Conservation (phyloP, 176 grass and related monocot species). For the Triticum aestivum region IWGSC_CS_RefSeq_v2.1 NC_057808.1:10029593-10030092, state of each 20-base stretch:
- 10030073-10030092: slow-evolving; percentile 86
- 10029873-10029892: neutral
- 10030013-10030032: neutral
- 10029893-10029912: neutral
- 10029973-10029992: neutral
- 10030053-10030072: neutral
- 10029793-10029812: no score
- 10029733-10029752: no score
- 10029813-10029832: no score
- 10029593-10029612: no score
- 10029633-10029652: no score
- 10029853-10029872: neutral
- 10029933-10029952: neutral
- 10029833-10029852: neutral
- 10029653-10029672: no score
- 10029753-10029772: no score
- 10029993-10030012: neutral
- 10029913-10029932: neutral
- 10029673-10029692: no score
- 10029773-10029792: no score
- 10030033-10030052: neutral
- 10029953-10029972: slow-evolving; percentile 3
- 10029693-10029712: no score
- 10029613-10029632: no score
- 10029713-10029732: no score